phyloP scores from a whole-genome alignment of 139 green algal genomes.

The Chlamydomonas urium region DNA sequence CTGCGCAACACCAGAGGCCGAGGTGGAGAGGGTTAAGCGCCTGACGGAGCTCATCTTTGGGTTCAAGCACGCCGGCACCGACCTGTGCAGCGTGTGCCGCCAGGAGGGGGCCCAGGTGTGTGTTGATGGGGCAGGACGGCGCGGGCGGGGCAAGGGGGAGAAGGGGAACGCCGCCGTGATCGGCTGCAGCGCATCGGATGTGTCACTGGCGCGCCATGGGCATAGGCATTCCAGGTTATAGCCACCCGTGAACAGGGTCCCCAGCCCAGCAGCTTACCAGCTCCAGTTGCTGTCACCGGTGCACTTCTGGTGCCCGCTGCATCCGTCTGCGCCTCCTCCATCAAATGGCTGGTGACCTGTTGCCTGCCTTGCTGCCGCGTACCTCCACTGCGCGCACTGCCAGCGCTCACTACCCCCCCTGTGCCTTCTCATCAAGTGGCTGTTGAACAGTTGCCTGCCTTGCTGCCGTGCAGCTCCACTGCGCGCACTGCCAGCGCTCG shows the following conservation, averaged over 20 bases:
- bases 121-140: slow-evolving; percentile 8
- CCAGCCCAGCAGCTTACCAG: too few species aligned
- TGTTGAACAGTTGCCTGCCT: slow-evolving; percentile 23
- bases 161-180: too few species aligned
- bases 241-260: not conserved
- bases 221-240: not conserved
- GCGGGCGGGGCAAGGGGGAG: not conserved
- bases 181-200: too few species aligned
- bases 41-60: not conserved
- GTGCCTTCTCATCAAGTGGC: slow-evolving; percentile 50
- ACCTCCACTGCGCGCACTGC: slow-evolving; percentile 23
- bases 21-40: slow-evolving; percentile 3
- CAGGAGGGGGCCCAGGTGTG: slow-evolving; percentile 12
- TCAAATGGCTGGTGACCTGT: too few species aligned
- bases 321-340: too few species aligned
- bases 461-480: slow-evolving; percentile 16
- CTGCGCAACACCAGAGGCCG: slow-evolving; percentile 3
- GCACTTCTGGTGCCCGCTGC: too few species aligned
- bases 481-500: slow-evolving; percentile 31
- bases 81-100: slow-evolving; percentile 17
- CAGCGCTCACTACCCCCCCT: slow-evolving; percentile 50
- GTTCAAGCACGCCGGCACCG: not conserved
- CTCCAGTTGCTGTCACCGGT: too few species aligned
- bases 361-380: too few species aligned
- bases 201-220: not conserved